Evolutionary conservation across 371 early-diverging fungal genomes (phyloP), one percentile per base, ranked within the genome.

Genomic region (Hamiltosporidium tvaerminnensis): DNA sequence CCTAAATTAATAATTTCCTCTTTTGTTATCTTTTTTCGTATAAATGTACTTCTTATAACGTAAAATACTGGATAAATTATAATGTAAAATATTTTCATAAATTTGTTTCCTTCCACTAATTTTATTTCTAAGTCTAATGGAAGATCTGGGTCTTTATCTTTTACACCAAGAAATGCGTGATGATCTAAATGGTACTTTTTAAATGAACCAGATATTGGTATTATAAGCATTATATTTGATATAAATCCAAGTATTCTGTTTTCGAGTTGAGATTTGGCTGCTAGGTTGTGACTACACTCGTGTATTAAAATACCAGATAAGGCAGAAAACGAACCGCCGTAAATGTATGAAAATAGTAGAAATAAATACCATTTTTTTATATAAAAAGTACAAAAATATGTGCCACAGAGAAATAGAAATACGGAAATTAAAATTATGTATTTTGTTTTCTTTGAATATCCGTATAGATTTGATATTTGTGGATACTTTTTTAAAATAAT

Each of bases 141-240:
- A 36, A 93, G 82, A 71, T 93, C 94, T 49, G 90, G 88, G 69
- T 93, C 92, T 69, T 83, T 83, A n/a, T 88, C 91, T 23, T 84
- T 82, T 10, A 91, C 90, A 47, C 92, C 93, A 76, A 88, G 89
- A 82, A 84, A 90, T 9, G 86, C 84, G 77, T 93, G 94, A 75
- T 93, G 94, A 73, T 89, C 88, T 55, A 91, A 82, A 74, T 93
- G 94, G 75, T 90, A 91, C 2, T 90, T 84, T 61, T 89, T 85
- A 79, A 87, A 88, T 7, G 87, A 85, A 68, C 82, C 81, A 16
- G 86, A 81, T 38, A 88, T 82, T 5, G 88, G 87, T 31, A 33
- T 48, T 4, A 53, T 4, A n/a, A 39, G 23, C 59, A 84, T 82
- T 48, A 90, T 80, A 80, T 92, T 92, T 68, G 86, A 85, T 7